phyloP scores from a whole-genome alignment of 441 rosid genomes.

The Populus hybrid region DNA sequence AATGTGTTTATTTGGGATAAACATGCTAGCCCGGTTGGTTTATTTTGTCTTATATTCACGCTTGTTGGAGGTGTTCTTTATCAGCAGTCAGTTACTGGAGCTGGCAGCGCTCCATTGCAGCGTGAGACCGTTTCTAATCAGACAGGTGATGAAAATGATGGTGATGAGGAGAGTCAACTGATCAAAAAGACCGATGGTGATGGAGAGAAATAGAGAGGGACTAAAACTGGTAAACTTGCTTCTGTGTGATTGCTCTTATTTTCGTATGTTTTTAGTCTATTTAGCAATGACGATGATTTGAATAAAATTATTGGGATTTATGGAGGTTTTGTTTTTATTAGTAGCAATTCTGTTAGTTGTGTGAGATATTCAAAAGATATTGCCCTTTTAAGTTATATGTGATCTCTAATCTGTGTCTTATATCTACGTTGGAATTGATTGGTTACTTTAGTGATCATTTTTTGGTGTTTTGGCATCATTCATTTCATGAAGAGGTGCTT shows the following conservation, averaged over 20 bases:
- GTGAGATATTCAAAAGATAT: slow-evolving; percentile 4
- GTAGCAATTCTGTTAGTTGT: slow-evolving; percentile 15
- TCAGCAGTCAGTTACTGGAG: slow-evolving; percentile 80
- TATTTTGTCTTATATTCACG: slow-evolving; percentile 76
- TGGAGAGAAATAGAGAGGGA: slow-evolving; percentile 38
- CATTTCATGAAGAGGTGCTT: neutral
- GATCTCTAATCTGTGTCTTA: neutral
- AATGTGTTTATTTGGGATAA: slow-evolving; percentile 96
- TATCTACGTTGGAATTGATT: neutral
- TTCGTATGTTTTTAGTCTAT: slow-evolving; percentile 11
- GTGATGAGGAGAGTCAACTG: slow-evolving; percentile 29
- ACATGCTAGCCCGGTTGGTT: slow-evolving; percentile 85
- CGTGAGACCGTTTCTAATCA: slow-evolving; percentile 39
- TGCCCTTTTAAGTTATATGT: neutral
- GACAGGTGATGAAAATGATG: slow-evolving; percentile 25
- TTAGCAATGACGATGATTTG: slow-evolving; percentile 18
- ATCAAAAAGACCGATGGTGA: slow-evolving; percentile 20
- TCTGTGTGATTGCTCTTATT: slow-evolving; percentile 33
- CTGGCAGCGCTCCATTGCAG: slow-evolving; percentile 25
- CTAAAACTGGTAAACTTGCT: slow-evolving; percentile 36
- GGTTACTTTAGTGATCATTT: neutral
- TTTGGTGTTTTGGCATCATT: neutral
- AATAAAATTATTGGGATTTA: slow-evolving; percentile 12
- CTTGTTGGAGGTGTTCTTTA: slow-evolving; percentile 82
- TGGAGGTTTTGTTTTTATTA: slow-evolving; percentile 14